Conservation (phyloP, 2,329 filamentous ascomycete genomes). For the Calonectria pseudoturangicola region DNA sequence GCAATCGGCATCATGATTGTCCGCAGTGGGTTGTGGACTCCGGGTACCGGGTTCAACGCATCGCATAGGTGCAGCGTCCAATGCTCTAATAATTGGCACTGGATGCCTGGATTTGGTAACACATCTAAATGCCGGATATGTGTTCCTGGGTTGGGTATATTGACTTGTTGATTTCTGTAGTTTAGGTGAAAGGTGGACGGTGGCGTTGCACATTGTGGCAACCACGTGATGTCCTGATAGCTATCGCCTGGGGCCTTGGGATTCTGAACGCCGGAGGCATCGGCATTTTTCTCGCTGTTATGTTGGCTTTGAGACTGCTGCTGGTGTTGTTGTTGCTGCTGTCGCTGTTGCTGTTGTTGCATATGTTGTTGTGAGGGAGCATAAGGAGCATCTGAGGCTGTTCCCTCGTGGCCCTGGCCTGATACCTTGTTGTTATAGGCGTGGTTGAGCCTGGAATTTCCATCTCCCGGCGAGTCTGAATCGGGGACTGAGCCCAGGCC, state of each 20-base stretch:
- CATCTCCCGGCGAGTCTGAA: constrained; percentile 31
- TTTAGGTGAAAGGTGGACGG: not conserved
- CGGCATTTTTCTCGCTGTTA: not conserved
- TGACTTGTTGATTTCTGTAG: constrained; percentile 1
- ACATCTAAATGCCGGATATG: constrained; percentile 45
- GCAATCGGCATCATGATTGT: constrained; percentile 53
- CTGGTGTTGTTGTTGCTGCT: not conserved
- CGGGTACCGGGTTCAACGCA: constrained; percentile 49
- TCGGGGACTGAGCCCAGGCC: constrained; percentile 12
- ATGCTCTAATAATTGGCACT: constrained; percentile 50
- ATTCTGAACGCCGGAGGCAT: constrained; percentile 26
- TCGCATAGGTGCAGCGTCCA: constrained; percentile 52
- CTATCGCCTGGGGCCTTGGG: constrained; percentile 2
- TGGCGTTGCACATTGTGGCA: constrained; percentile 33
- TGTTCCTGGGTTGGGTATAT: constrained; percentile 20
- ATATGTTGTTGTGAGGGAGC: constrained; percentile 15
- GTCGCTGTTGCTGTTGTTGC: not conserved
- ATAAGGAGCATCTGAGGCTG: constrained; percentile 27
- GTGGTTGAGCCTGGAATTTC: constrained; percentile 46
- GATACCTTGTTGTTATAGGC: constrained; percentile 43
- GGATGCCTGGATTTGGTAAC: constrained; percentile 45
- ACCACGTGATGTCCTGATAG: constrained; percentile 40
- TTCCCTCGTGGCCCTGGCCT: constrained; percentile 42
- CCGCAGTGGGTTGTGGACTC: constrained; percentile 47
- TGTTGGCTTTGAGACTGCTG: constrained; percentile 1